These are phyloP conservation scores for Periconia sp. DNA, from an alignment of 2,329 filamentous ascomycete species.

Conservation along the genomic window DNA sequence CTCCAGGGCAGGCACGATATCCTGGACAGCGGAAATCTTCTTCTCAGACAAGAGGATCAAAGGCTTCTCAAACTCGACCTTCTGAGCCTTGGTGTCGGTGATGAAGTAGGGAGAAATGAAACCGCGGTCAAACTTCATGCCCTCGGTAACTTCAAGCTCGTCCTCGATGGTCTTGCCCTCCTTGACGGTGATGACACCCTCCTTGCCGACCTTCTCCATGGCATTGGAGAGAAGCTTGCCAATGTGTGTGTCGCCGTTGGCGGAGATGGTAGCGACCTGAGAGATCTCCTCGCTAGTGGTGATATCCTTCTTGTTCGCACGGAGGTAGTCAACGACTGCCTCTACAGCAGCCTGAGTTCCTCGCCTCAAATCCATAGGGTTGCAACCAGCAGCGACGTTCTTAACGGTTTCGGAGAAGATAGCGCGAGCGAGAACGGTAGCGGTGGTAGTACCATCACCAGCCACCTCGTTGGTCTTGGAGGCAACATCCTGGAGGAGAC, in stretches of 20 bases:
- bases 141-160: conserved; percentile 98
- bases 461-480: conserved; percentile 99
- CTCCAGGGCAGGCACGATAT: conserved; percentile 97
- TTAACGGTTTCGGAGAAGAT: conserved; percentile 99
- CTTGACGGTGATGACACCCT: conserved; percentile 99
- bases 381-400: conserved; percentile 99
- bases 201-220: conserved; percentile 99
- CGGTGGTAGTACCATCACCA: conserved; percentile 97
- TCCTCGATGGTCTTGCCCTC: conserved; percentile 98
- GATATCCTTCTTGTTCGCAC: conserved; percentile 96
- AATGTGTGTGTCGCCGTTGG: conserved; percentile 94
- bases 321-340: conserved; percentile 89
- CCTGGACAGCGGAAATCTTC: conserved; percentile 99
- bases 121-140: conserved; percentile 99
- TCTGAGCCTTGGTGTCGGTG: conserved; percentile 97
- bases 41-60: conserved; percentile 98
- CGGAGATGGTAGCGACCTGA: conserved; percentile 96
- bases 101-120: conserved; percentile 99
- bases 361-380: conserved; percentile 97
- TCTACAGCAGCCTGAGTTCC: conserved; percentile 97
- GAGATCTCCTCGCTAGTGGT: conserved; percentile 96
- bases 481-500: conserved; percentile 94
- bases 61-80: conserved; percentile 99
- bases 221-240: conserved; percentile 94
- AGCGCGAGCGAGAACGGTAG: conserved; percentile 92